These are phyloP conservation scores for Chloranthus sessilifolius DNA, from an alignment of 164 flowering plant genomes.

Conservation along the genomic window DNA sequence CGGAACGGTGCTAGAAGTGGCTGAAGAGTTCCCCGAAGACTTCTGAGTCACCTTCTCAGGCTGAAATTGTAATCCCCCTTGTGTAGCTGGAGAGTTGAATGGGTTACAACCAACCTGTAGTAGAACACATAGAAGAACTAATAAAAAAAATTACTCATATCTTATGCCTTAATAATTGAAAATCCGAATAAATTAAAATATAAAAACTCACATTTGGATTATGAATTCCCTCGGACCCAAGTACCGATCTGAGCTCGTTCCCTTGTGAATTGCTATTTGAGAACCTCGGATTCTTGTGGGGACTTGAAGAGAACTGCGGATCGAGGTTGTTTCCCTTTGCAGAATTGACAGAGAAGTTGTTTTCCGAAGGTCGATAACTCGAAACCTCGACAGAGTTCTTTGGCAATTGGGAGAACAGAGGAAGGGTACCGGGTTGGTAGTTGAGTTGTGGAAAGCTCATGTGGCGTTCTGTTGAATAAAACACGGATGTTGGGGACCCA, in stretches of 20 bases:
- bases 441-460: slow-evolving; percentile 38
- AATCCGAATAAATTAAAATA: too few relatives aligned
- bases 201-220: slow-evolving; percentile 34
- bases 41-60: slow-evolving; percentile 28
- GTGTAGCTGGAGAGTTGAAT: slow-evolving; percentile 15
- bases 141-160: slow-evolving; percentile 2
- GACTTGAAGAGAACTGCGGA: slow-evolving; percentile 14
- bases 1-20: slow-evolving; percentile 22
- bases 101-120: slow-evolving; percentile 18
- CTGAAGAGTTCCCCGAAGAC: slow-evolving; percentile 14
- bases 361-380: slow-evolving; percentile 20
- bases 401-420: slow-evolving; percentile 21
- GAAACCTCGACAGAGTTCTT: slow-evolving; percentile 19
- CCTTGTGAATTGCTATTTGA: slow-evolving; percentile 14
- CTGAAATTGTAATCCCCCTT: slow-evolving; percentile 21
- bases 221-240: slow-evolving; percentile 23
- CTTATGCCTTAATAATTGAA: too few relatives aligned
- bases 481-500: slow-evolving; percentile 40
- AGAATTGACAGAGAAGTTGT: slow-evolving; percentile 19
- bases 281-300: slow-evolving; percentile 14
- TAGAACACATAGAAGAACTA: neutral
- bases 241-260: slow-evolving; percentile 16
- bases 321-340: slow-evolving; percentile 17
- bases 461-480: slow-evolving; percentile 42
- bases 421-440: slow-evolving; percentile 15